Percentiles rank a stretch among this genome's conserved stretches.
phyloP scores from a whole-genome alignment of 2,329 filamentous ascomycete genomes.

The Raffaelea albimanens region DNA sequence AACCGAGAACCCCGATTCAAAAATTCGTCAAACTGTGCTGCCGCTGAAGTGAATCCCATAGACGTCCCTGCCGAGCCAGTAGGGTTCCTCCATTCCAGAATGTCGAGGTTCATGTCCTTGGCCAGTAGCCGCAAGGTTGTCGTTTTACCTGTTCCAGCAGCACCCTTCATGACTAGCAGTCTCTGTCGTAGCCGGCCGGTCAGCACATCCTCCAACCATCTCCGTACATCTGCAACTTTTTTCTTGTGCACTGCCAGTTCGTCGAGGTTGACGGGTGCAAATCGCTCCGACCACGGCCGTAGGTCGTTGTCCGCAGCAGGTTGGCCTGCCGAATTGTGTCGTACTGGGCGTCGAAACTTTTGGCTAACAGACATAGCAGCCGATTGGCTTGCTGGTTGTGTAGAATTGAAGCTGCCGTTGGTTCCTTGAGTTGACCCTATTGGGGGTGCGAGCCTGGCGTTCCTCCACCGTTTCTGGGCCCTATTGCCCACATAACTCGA shows the following conservation, averaged over 20 bases:
- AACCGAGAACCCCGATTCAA: conserved; percentile 74
- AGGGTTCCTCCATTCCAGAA: conserved; percentile 90
- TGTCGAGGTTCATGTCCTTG: conserved; percentile 62
- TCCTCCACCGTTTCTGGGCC: conserved; percentile 43
- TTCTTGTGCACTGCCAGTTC: conserved; percentile 92
- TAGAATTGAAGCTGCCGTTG: background rate
- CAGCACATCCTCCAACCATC: conserved; percentile 72
- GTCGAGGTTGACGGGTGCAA: conserved; percentile 62
- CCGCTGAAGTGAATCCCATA: conserved; percentile 58
- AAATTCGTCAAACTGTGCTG: conserved; percentile 86
- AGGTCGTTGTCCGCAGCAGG: conserved; percentile 39
- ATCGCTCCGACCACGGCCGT: conserved; percentile 82
- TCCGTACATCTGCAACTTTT: conserved; percentile 78
- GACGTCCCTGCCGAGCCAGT: conserved; percentile 38
- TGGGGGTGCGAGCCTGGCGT: conserved; percentile 14
- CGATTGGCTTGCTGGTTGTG: background rate
- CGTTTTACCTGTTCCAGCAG: conserved; percentile 88
- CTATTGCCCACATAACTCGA: conserved; percentile 47
- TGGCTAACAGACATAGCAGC: background rate
- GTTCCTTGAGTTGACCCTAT: background rate
- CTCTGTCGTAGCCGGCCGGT: conserved; percentile 56
- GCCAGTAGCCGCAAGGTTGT: conserved; percentile 74
- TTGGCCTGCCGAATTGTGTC: too few species aligned
- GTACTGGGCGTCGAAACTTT: conserved; percentile 1
- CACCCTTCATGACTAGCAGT: conserved; percentile 76